Base-by-base conservation (phyloP, 192 early-diverging fungal genomes). In the Helicostylum pulchrum region DNA sequence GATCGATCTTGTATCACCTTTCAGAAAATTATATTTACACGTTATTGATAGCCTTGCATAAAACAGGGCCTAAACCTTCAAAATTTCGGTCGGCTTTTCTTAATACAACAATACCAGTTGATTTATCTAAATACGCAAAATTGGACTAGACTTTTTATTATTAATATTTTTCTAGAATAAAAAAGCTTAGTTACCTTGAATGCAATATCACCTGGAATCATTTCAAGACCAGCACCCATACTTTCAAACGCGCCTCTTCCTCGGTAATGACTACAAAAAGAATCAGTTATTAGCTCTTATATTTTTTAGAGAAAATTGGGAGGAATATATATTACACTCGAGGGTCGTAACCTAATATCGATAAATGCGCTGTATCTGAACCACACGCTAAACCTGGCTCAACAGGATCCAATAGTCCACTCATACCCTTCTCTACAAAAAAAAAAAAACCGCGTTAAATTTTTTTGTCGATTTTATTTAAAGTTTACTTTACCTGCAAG, bases 171-270 rank as follows among this genome's bases (percentile, higher is more conserved):
- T 8, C 9, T 26, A 54, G 39, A 20, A 7, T 7, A 5, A 19
- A 17, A 26, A 26, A 26, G 26, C 2, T 26, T 26, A 26, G 11
- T 34, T 55, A 70, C 68, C 34, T 73, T 73, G 12, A 73, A 73
- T 10, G 72, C 72, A 64, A 73, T 73, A 49, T 73, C 72, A 11
- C 72, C 72, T n/a, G 65, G 72, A 17, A 60, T 57, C 72, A 73
- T 73, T 21, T 61, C 53, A 15, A 73, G 21, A 5, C 72, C 72
- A 12, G 72, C 72, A 12, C 72, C 72, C 72, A 73, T 73, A 23
- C 59, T 58, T 34, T 73, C 72, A 64, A 73, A 73, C 8, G 72
- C 72, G 31, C 72, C 72, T 51, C 72, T 60, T 21, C 72, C 72
- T 39, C 66, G 53, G 58, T 73, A 73, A 64, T 59, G 60, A 19